Percentiles rank a stretch among this genome's conserved stretches.
These are phyloP conservation scores for Blepharisma japonicum DNA, from an alignment of 73 alveolate genomes.

Conservation along the genomic window DNA sequence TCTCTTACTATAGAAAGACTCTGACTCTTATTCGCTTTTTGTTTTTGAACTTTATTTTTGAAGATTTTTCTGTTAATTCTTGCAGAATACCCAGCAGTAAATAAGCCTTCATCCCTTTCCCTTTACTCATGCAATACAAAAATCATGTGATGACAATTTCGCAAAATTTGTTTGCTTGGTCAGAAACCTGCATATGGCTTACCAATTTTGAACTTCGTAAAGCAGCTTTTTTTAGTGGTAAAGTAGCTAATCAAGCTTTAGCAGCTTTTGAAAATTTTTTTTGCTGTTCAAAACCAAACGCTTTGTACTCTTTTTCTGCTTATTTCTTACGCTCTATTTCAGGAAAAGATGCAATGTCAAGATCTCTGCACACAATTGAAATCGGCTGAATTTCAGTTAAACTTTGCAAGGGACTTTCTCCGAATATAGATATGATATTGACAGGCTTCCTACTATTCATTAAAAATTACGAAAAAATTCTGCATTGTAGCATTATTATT, in stretches of 20 bases:
- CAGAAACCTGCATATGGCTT: not conserved
- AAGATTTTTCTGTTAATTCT: not conserved
- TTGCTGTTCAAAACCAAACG: constrained; percentile 12
- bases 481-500: too few relatives aligned
- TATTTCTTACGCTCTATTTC: constrained; percentile 21
- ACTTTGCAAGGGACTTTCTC: too few relatives aligned
- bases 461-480: too few relatives aligned
- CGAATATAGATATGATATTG: too few relatives aligned
- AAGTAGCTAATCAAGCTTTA: not conserved
- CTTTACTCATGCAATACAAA: not conserved
- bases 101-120: not conserved
- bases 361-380: not conserved
- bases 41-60: not conserved
- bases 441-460: too few relatives aligned
- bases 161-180: not conserved
- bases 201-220: not conserved
- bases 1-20: not conserved
- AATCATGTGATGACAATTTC: not conserved
- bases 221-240: not conserved
- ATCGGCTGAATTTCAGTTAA: constrained; percentile 15
- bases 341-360: not conserved
- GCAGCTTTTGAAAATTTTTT: constrained; percentile 17
- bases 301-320: constrained; percentile 12
- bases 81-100: not conserved
- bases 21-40: not conserved